Evolutionary conservation across 2,329 filamentous ascomycete genomes (phyloP).

Genomic region (Trichoderma guizhouense): DNA sequence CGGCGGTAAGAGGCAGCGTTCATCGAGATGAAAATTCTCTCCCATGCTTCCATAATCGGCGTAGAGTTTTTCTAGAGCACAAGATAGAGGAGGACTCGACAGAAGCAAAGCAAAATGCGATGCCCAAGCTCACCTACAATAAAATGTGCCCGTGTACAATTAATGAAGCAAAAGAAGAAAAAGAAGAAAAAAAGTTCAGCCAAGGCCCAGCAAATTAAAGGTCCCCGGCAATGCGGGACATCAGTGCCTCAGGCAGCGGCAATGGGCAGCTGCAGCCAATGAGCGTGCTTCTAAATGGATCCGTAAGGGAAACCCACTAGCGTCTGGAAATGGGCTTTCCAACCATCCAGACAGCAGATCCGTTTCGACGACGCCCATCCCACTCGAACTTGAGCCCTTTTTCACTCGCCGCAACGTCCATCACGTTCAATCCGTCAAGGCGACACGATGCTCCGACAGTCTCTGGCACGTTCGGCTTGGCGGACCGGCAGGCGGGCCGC

Average conservation of each 20-base stretch:
- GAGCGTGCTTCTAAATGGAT: slow-evolving; percentile 44
- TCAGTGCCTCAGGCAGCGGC: slow-evolving; percentile 39
- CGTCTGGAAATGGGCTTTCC: slow-evolving; percentile 17
- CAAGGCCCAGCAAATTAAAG: background rate
- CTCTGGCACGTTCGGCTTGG: slow-evolving; percentile 66
- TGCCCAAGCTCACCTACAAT: slow-evolving; percentile 67
- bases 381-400: slow-evolving; percentile 33
- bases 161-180: slow-evolving; percentile 45
- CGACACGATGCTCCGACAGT: slow-evolving; percentile 66
- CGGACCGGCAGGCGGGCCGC: slow-evolving; percentile 58
- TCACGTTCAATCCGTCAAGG: slow-evolving; percentile 49
- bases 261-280: slow-evolving; percentile 35
- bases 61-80: slow-evolving; percentile 59
- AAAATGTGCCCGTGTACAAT: slow-evolving; percentile 68
- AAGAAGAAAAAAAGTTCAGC: slow-evolving; percentile 17
- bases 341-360: slow-evolving; percentile 36
- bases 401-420: slow-evolving; percentile 37
- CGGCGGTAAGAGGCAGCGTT: slow-evolving; percentile 69
- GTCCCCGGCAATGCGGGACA: background rate
- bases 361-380: slow-evolving; percentile 37
- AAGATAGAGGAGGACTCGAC: slow-evolving; percentile 71
- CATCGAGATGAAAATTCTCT: slow-evolving; percentile 55
- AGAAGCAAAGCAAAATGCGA: slow-evolving; percentile 41
- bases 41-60: slow-evolving; percentile 70
- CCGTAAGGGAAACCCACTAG: slow-evolving; percentile 24